Base-by-base conservation (phyloP, 192 early-diverging fungal genomes). In the Podila epicladia region DNA sequence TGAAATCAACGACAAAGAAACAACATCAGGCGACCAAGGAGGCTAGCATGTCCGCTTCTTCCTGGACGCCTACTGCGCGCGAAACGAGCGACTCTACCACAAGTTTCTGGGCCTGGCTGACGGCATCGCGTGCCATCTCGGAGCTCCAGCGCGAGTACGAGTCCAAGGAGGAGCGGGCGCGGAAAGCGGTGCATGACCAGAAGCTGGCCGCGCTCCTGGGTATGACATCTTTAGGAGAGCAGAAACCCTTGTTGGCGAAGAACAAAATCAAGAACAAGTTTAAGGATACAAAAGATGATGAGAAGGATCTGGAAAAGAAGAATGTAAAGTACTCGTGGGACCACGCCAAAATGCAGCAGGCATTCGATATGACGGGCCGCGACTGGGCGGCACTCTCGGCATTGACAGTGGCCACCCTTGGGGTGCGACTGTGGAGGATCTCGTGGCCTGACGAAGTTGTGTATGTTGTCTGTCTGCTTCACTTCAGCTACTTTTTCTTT, bases 341-440 rank as follows among this genome's bases (percentile, higher is more conserved):
- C 15, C 35, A 50, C 6, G 35, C 60, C 22, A 62, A 57, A 6
- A 22, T 17, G 4, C 22, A 22, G 20, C 13, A 65, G 31, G 15
- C 33, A 0, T 60, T n/a, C 32, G 45, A 50, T 15, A 8, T 75
- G 57, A 15, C 55, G 11, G 9, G 35, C 24, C 62, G 61, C 12
- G 75, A 77, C 64, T 71, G 74, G 75, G 33, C 33, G 29, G 22
- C 67, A 24, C 45, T 72, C 51, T 33, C 58, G 8, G 20, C 59
- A 3, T 26, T 86, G 15, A 72, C 78, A 22, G 28, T 74, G 2
- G 37, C 72, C 8, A 65, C 85, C 6, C 33, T 74, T 19, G 45
- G 45, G 0, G 82, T 86, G 15, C 58, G 85, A 0, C 38, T 84
- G 20, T 73, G 76, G 50, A 57, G 65, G 32, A 74, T 86, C 15